Conservation (phyloP, 1,139 yeast species). For the Geotrichum klebahnii region DNA sequence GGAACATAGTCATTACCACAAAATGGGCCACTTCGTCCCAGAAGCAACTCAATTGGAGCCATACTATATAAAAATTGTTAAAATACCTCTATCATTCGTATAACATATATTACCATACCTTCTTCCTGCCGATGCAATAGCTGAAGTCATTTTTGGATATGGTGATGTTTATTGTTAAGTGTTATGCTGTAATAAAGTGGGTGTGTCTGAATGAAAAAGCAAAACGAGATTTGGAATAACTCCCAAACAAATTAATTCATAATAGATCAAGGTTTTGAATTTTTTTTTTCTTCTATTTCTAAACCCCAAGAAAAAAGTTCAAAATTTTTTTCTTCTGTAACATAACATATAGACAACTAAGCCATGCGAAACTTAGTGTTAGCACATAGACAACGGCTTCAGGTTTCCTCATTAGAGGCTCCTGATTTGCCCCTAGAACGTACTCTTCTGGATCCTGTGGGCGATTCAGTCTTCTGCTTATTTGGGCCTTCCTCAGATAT, state of each 20-base stretch:
- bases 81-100: too few relatives aligned
- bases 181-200: too few relatives aligned
- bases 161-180: too few relatives aligned
- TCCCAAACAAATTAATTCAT: conserved; percentile 4
- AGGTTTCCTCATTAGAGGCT: conserved; percentile 30
- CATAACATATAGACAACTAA: not conserved
- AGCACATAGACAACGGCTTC: conserved; percentile 32
- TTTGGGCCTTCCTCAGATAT: conserved; percentile 56
- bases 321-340: conserved; percentile 3
- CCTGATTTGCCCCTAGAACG: conserved; percentile 61
- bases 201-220: not conserved
- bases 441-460: conserved; percentile 69
- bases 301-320: conserved; percentile 9
- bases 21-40: conserved; percentile 40
- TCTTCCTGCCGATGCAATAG: conserved; percentile 1
- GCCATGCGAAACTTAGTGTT: conserved; percentile 34
- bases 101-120: not conserved
- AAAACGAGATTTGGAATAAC: not conserved
- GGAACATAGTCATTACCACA: conserved; percentile 40
- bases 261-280: too few relatives aligned
- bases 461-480: conserved; percentile 68
- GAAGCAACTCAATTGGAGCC: conserved; percentile 31
- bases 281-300: conserved; percentile 1
- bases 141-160: not conserved
- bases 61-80: conserved; percentile 7